phyloP scores from a whole-genome alignment of 129 eudicot species.

The Centaurea solstitialis region DNA sequence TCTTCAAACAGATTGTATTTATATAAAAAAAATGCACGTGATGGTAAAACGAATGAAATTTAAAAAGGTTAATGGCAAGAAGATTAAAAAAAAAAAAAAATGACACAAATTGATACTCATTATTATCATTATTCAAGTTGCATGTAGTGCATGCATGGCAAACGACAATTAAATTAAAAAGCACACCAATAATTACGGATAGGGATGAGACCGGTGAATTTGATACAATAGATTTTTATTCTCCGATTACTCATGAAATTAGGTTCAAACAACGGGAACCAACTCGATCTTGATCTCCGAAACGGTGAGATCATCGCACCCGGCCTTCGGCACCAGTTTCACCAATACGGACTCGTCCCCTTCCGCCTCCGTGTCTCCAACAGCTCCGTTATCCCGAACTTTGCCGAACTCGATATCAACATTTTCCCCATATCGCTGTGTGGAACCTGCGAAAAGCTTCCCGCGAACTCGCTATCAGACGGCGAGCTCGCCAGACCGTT shows the following conservation, averaged over 20 bases:
- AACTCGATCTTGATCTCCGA: conserved; percentile 44
- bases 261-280: conserved; percentile 9
- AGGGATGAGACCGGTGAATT: too few relatives aligned
- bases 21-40: too few relatives aligned
- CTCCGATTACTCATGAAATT: neutral
- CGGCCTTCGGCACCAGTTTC: conserved; percentile 36
- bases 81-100: too few relatives aligned
- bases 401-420: neutral
- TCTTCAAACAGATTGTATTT: too few relatives aligned
- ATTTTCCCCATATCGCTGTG: neutral
- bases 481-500: conserved; percentile 26
- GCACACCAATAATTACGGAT: too few relatives aligned
- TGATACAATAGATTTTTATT: too few relatives aligned
- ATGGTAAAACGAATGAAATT: too few relatives aligned
- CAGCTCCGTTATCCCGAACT: conserved; percentile 39
- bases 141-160: too few relatives aligned
- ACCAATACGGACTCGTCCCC: conserved; percentile 42
- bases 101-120: too few relatives aligned
- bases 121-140: too few relatives aligned
- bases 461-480: conserved; percentile 44
- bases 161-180: too few relatives aligned
- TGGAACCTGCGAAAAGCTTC: conserved; percentile 42
- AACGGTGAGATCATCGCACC: conserved; percentile 23
- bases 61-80: too few relatives aligned
- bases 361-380: conserved; percentile 47